Conservation (phyloP, 2,329 filamentous ascomycete genomes). For the Graphiopsis chlorocephala region DNA sequence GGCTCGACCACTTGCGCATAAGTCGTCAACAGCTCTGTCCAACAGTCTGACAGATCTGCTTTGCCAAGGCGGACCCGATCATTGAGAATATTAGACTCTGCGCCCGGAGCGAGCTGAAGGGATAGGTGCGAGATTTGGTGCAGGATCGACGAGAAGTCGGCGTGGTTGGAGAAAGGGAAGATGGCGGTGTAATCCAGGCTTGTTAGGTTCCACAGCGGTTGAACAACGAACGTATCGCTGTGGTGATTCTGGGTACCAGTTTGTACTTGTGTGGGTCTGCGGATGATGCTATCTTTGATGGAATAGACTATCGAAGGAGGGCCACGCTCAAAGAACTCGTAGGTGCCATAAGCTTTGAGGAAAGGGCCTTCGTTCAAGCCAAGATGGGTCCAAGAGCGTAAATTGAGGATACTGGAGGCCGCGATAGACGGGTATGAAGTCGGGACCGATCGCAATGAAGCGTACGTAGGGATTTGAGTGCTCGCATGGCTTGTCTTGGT, state of each 20-base stretch:
- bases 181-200: constrained; percentile 35
- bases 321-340: constrained; percentile 66
- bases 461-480: neutral
- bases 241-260: neutral
- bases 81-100: constrained; percentile 39
- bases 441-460: constrained; percentile 11
- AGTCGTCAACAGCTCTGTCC: constrained; percentile 31
- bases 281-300: constrained; percentile 29
- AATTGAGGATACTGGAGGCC: constrained; percentile 49
- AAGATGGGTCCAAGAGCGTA: constrained; percentile 63
- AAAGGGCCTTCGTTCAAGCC: constrained; percentile 74
- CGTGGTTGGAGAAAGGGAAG: constrained; percentile 32
- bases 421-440: constrained; percentile 54
- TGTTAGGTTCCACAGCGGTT: constrained; percentile 28
- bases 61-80: constrained; percentile 39
- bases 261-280: too few species aligned
- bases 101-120: constrained; percentile 43
- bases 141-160: constrained; percentile 27
- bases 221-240: neutral
- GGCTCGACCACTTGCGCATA: constrained; percentile 22
- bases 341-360: constrained; percentile 66
- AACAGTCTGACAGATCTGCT: constrained; percentile 42
- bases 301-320: constrained; percentile 40
- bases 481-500: neutral
- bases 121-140: constrained; percentile 31